Base-by-base conservation (phyloP, 1,139 yeast genomes). In the Geotrichum aggregatum region DNA sequence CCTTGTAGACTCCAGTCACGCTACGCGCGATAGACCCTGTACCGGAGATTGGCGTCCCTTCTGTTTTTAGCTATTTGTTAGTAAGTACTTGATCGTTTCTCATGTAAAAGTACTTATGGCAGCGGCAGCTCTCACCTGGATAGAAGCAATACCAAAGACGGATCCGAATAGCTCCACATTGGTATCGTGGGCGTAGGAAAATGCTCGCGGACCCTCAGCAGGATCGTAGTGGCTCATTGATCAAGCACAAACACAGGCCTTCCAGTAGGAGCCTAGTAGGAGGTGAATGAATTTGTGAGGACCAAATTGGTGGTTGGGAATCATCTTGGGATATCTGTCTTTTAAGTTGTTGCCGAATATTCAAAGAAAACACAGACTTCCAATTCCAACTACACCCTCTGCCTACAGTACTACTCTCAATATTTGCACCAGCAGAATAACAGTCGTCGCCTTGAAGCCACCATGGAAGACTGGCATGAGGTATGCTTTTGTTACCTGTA, bases 171-270 rank as follows among this genome's bases (percentile, higher is more conserved):
- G 82, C 76, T 86, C 59, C 70, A 85, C 56, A 70, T 85, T 65
- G 92, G 95, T 62, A 77, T 85, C 59, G 94, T 94, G 65, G 81
- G 87, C 73, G 84, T 85, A 85, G 83, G 71, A 21, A 21, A 46
- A 50, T 10, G 54, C 28, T 2, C 44, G 50, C 16, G 16, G 30
- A n/a, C 36, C 21, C 13, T 45, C 49, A 4, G 49, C 7, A n/a
- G 36, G n/a, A 14, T 30, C 28, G 28, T 31, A 11, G 30, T 46
- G 44, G 39, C 14, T 41, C 49, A 46, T 46, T n/a, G n/a, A n/a
- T n/a, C n/a, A n/a, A n/a, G n/a, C n/a, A n/a, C n/a, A n/a, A n/a
- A n/a, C n/a, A n/a, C n/a, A n/a, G n/a, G n/a, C n/a, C n/a, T n/a
- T n/a, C n/a, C n/a, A n/a, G n/a, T n/a, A n/a, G n/a, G n/a, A n/a